Conservation (phyloP, 371 early-diverging fungal genomes). For the Mucor racemosus region DNA sequence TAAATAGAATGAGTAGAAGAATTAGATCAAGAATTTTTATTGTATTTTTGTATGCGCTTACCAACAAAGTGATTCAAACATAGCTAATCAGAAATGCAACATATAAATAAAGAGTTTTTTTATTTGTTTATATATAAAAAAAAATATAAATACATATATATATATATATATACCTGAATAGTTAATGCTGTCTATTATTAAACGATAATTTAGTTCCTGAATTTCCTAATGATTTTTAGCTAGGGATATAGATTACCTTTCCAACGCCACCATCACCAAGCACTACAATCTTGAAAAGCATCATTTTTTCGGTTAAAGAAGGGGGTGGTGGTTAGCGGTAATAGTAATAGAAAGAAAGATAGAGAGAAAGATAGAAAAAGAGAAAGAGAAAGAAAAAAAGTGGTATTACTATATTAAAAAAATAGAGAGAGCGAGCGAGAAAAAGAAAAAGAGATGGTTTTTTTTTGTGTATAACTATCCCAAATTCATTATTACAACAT, state of each 20-base stretch:
- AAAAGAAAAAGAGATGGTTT: neutral
- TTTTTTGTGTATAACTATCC: neutral
- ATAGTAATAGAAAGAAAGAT: neutral
- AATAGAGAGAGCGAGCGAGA: neutral
- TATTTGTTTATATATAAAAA: conserved; percentile 21
- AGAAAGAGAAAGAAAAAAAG: conserved; percentile 3
- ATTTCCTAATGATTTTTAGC: neutral
- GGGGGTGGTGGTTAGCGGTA: no score
- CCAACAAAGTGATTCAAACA: conserved; percentile 78
- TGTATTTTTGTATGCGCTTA: conserved; percentile 22
- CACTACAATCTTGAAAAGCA: conserved; percentile 29
- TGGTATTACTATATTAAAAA: neutral
- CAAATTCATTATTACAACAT: neutral
- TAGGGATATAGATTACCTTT: conserved; percentile 12
- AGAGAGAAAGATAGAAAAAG: neutral
- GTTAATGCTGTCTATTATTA: conserved; percentile 60
- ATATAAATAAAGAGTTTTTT: conserved; percentile 6
- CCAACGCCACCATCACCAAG: conserved; percentile 34
- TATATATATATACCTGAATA: conserved; percentile 51
- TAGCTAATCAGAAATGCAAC: conserved; percentile 57
- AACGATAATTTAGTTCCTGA: neutral
- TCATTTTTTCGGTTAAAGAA: conserved; percentile 14
- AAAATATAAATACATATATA: neutral
- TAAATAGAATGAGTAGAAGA: conserved; percentile 23
- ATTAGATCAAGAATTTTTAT: neutral